phyloP scores from a whole-genome alignment of 768 basidiomycete species.

The Boletus bicolor region DNA sequence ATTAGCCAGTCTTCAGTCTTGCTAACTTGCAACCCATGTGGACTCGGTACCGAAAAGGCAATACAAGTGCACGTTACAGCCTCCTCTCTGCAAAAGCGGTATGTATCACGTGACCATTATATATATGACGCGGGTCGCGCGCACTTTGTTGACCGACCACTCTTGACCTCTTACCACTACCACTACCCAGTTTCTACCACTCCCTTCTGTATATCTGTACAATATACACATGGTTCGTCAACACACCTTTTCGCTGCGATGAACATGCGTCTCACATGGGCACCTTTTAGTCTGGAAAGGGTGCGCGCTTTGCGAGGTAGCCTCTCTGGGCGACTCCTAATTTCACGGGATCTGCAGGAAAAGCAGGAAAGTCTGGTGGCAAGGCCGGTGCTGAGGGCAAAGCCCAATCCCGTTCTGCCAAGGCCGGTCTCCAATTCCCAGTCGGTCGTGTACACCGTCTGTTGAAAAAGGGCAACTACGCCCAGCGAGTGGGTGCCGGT shows the following conservation, averaged over 20 bases:
- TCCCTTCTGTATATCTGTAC: slow-evolving; percentile 18
- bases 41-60: too few species aligned
- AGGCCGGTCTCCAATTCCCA: slow-evolving; percentile 79
- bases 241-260: background rate
- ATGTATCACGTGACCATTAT: slow-evolving; percentile 31
- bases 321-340: slow-evolving; percentile 1
- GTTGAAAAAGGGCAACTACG: slow-evolving; percentile 84
- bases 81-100: background rate
- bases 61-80: too few species aligned
- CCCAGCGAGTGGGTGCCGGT: slow-evolving; percentile 85
- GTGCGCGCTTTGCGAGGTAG: slow-evolving; percentile 11
- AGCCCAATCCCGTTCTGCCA: slow-evolving; percentile 67
- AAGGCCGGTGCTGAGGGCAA: slow-evolving; percentile 50
- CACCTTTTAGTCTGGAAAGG: slow-evolving; percentile 30
- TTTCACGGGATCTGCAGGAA: slow-evolving; percentile 33
- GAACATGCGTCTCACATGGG: slow-evolving; percentile 1
- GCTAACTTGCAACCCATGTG: too few species aligned
- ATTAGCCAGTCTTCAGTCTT: too few species aligned
- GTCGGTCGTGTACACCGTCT: slow-evolving; percentile 92
- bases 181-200: slow-evolving; percentile 9
- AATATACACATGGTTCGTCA: slow-evolving; percentile 26
- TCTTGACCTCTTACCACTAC: slow-evolving; percentile 32
- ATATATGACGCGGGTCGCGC: slow-evolving; percentile 33
- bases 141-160: slow-evolving; percentile 30
- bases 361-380: slow-evolving; percentile 50